These are phyloP conservation scores for Leptographium radiaticola DNA, from an alignment of 2,329 filamentous ascomycete genomes.

Conservation along the genomic window DNA sequence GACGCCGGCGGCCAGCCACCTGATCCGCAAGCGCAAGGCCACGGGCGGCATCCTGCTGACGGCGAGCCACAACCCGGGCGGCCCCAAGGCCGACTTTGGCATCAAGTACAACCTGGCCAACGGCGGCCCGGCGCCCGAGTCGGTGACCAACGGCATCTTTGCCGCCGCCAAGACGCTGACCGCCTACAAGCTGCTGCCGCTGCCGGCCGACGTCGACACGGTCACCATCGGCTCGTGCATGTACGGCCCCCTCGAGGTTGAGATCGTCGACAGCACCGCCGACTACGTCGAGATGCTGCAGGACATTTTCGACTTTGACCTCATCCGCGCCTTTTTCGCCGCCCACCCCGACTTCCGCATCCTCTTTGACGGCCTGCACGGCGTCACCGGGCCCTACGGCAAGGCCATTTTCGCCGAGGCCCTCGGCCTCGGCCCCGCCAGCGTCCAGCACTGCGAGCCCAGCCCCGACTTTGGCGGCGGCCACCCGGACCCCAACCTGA, in stretches of 20 bases:
- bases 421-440: conserved; percentile 60
- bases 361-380: conserved; percentile 86
- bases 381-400: conserved; percentile 92
- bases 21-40: conserved; percentile 88
- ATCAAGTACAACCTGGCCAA: conserved; percentile 99
- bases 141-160: conserved; percentile 96
- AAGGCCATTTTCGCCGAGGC: conserved; percentile 91
- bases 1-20: conserved; percentile 87
- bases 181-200: conserved; percentile 82
- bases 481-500: conserved; percentile 95
- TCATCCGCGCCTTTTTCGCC: conserved; percentile 89
- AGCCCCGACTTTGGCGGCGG: conserved; percentile 93
- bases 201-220: conserved; percentile 70
- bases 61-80: conserved; percentile 95
- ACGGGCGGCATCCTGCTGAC: conserved; percentile 95
- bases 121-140: conserved; percentile 88
- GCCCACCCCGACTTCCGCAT: conserved; percentile 88
- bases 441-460: conserved; percentile 82
- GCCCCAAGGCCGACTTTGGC: conserved; percentile 88
- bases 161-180: conserved; percentile 79
- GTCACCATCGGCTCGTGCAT: conserved; percentile 67
- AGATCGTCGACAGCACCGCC: conserved; percentile 83
- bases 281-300: conserved; percentile 95
- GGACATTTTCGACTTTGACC: conserved; percentile 94
- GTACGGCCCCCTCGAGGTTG: conserved; percentile 80